Percentiles rank a stretch among this genome's conserved stretches.
These are phyloP conservation scores for Cyclotella baltica DNA, from an alignment of 108 stramenopile species.

Conservation along the genomic window DNA sequence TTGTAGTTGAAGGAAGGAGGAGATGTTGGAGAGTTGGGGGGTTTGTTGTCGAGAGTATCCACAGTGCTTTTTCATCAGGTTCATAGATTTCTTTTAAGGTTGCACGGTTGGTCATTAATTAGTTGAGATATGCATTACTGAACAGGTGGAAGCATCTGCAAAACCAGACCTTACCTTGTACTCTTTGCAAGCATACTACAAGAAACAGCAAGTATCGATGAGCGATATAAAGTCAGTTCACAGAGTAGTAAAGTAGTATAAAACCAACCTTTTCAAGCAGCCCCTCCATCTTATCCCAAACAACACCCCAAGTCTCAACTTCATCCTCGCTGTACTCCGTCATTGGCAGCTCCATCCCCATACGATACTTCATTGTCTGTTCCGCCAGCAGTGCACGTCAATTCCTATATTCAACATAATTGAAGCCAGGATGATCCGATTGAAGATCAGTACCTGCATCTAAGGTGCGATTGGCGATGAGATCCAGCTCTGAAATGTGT, in stretches of 20 bases:
- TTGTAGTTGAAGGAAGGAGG: conserved; percentile 73
- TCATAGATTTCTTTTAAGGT: conserved; percentile 59
- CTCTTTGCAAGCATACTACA: conserved; percentile 89
- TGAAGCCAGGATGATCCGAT: conserved; percentile 91
- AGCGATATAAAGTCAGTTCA: background rate
- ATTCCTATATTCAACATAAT: conserved; percentile 82
- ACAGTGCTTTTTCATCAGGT: conserved; percentile 86
- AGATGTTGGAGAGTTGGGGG: conserved; percentile 89
- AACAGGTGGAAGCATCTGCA: conserved; percentile 2
- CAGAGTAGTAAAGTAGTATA: background rate
- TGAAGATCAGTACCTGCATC: conserved; percentile 85
- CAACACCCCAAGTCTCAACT: conserved; percentile 87
- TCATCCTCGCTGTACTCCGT: conserved; percentile 92
- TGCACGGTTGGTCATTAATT: background rate
- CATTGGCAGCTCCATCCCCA: conserved; percentile 76
- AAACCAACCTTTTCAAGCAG: conserved; percentile 65
- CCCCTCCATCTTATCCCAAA: conserved; percentile 89
- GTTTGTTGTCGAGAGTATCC: conserved; percentile 84
- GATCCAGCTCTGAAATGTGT: conserved; percentile 90
- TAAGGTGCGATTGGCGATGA: conserved; percentile 61
- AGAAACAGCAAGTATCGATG: background rate
- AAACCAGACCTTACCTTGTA: conserved; percentile 83
- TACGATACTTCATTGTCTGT: conserved; percentile 69
- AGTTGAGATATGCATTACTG: background rate
- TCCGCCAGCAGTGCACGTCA: conserved; percentile 78